A percentile compares a stretch with the other conserved stretches of the same genome.
phyloP scores from a whole-genome alignment of 345 rosid species.

The Hirschfeldia incana region DNA sequence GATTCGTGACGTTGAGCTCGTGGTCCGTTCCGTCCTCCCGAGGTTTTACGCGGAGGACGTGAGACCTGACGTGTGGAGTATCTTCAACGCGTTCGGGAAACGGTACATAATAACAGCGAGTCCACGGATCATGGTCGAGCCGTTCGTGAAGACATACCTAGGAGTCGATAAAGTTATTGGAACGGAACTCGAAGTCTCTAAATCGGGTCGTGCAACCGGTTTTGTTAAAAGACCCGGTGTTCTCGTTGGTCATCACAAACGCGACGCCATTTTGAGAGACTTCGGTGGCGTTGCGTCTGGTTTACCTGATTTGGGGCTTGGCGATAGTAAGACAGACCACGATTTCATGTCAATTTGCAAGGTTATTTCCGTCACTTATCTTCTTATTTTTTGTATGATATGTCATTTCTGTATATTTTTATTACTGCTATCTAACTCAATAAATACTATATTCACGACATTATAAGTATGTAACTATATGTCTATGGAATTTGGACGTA shows the following conservation, averaged over 20 bases:
- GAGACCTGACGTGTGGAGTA: slow-evolving; percentile 75
- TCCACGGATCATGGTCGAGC: slow-evolving; percentile 89
- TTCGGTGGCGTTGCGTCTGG: slow-evolving; percentile 46
- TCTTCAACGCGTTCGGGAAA: slow-evolving; percentile 76
- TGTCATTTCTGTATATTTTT: background rate
- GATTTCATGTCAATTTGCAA: slow-evolving; percentile 91
- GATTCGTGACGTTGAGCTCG: slow-evolving; percentile 69
- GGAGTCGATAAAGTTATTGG: slow-evolving; percentile 86
- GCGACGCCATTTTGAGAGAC: slow-evolving; percentile 59
- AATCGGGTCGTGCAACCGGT: slow-evolving; percentile 82
- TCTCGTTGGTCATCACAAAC: slow-evolving; percentile 65
- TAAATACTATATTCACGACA: slow-evolving; percentile 15
- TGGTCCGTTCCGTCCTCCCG: slow-evolving; percentile 74
- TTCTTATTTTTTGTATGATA: background rate
- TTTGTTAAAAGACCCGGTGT: slow-evolving; percentile 68
- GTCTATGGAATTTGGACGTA: slow-evolving; percentile 21
- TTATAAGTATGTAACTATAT: slow-evolving; percentile 9
- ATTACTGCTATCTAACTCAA: slow-evolving; percentile 1
- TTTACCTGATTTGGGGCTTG: slow-evolving; percentile 81
- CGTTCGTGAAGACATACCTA: slow-evolving; percentile 61
- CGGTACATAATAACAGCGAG: slow-evolving; percentile 71
- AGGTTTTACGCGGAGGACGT: slow-evolving; percentile 88
- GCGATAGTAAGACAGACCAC: slow-evolving; percentile 68
- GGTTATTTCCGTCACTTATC: slow-evolving; percentile 45
- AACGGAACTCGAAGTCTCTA: slow-evolving; percentile 65